phyloP scores from a whole-genome alignment of 2,329 filamentous ascomycete genomes.

The Xylariomycetidae sp. region DNA sequence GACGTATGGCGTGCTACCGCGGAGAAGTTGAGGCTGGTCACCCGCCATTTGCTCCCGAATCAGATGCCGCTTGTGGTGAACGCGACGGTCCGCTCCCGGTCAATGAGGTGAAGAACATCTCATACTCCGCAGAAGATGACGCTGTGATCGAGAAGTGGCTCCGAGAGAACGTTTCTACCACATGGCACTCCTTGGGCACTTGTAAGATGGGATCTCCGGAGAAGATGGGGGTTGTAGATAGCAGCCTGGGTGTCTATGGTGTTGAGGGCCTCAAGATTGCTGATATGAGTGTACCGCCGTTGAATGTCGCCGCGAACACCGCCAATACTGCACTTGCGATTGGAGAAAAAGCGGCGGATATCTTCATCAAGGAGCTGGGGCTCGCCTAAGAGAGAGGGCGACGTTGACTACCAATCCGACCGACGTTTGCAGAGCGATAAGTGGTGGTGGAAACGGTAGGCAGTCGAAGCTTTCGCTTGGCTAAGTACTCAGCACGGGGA shows the following conservation, averaged over 20 bases:
- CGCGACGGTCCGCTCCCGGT: slow-evolving; percentile 10
- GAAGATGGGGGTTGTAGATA: slow-evolving; percentile 32
- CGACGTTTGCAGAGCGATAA: too few relatives aligned
- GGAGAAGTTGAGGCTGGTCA: slow-evolving; percentile 37
- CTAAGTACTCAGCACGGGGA: too few relatives aligned
- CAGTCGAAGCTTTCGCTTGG: too few relatives aligned
- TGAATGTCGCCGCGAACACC: slow-evolving; percentile 35
- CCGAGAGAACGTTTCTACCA: slow-evolving; percentile 26
- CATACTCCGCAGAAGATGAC: slow-evolving; percentile 41
- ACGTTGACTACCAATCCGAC: too few relatives aligned
- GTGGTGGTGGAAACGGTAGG: too few relatives aligned
- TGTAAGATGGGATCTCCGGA: slow-evolving; percentile 28
- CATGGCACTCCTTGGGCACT: slow-evolving; percentile 28
- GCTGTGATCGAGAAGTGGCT: slow-evolving; percentile 34
- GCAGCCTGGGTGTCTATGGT: slow-evolving; percentile 30
- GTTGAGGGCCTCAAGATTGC: slow-evolving; percentile 29
- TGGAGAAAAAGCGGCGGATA: slow-evolving; percentile 36
- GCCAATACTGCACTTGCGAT: slow-evolving; percentile 38
- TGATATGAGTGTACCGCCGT: slow-evolving; percentile 23
- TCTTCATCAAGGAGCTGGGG: slow-evolving; percentile 27
- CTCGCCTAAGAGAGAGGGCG: too few relatives aligned
- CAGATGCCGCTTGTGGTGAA: slow-evolving; percentile 30
- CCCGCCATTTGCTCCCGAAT: slow-evolving; percentile 35
- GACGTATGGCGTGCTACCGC: slow-evolving; percentile 44
- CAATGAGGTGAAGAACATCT: slow-evolving; percentile 26